Percentiles rank a stretch among this genome's conserved stretches.
These are phyloP conservation scores for Psilocybe azurescens DNA, from an alignment of 768 basidiomycete genomes.

Conservation along the genomic window DNA sequence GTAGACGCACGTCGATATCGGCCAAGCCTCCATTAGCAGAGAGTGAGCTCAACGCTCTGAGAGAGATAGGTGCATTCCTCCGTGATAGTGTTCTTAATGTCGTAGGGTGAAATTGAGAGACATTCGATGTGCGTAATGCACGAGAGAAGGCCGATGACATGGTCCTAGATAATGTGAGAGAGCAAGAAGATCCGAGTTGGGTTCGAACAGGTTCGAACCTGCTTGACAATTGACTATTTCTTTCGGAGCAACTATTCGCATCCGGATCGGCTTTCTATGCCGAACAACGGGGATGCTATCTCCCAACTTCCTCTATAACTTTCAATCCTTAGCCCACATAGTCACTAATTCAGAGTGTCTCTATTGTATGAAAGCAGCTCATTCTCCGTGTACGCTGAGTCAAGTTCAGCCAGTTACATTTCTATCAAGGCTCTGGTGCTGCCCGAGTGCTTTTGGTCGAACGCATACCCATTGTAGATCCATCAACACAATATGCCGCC, in stretches of 20 bases:
- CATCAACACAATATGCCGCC: too few species aligned
- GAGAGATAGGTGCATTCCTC: conserved; percentile 4
- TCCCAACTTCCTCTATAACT: not conserved
- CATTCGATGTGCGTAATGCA: conserved; percentile 22
- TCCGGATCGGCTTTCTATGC: conserved; percentile 8
- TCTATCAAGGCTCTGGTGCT: too few species aligned
- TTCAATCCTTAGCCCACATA: too few species aligned
- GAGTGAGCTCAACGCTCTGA: conserved; percentile 21
- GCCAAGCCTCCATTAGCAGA: conserved; percentile 22
- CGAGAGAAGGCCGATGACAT: conserved; percentile 28
- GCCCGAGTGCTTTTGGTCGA: too few species aligned
- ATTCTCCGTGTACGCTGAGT: too few species aligned
- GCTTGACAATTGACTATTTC: conserved; percentile 3
- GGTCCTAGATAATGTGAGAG: conserved; percentile 7
- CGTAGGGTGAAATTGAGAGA: not conserved
- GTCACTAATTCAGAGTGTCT: too few species aligned
- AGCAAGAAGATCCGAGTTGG: conserved; percentile 8
- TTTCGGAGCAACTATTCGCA: conserved; percentile 3
- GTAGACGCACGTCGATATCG: conserved; percentile 39
- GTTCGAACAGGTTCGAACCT: not conserved
- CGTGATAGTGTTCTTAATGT: not conserved
- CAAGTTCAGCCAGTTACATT: too few species aligned
- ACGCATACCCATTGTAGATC: too few species aligned
- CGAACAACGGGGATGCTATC: not conserved
- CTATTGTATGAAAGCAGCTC: too few species aligned